Evolutionary conservation across 2,329 filamentous ascomycete genomes (phyloP).

Genomic region (Beauveria varroae): DNA sequence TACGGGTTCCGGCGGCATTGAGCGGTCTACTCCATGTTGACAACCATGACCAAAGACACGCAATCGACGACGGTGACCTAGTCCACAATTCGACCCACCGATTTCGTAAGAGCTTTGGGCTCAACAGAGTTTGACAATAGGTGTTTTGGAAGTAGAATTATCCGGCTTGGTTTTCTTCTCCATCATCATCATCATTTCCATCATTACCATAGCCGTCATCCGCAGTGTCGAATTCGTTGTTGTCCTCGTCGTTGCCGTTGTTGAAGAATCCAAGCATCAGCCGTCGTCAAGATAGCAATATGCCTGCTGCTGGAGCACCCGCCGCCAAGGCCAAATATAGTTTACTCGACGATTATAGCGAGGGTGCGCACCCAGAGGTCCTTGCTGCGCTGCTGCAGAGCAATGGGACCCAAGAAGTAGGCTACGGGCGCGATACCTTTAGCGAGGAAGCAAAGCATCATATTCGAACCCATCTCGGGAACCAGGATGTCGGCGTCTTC

Average conservation of each 20-base stretch:
- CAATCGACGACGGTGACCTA: not conserved
- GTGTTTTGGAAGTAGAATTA: not conserved
- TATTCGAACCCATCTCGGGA: constrained; percentile 31
- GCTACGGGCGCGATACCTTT: constrained; percentile 40
- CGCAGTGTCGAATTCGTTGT: not conserved
- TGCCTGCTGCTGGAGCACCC: constrained; percentile 11
- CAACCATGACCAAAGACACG: not conserved
- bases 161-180: not conserved
- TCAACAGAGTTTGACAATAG: not conserved
- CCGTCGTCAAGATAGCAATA: not conserved
- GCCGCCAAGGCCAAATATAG: constrained; percentile 27
- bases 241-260: not conserved
- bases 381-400: constrained; percentile 37
- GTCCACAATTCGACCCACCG: constrained; percentile 12
- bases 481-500: constrained; percentile 36
- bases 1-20: constrained; percentile 11
- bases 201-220: not conserved
- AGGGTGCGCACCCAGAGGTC: constrained; percentile 42
- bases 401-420: constrained; percentile 37
- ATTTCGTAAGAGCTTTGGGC: constrained; percentile 9
- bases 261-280: not conserved
- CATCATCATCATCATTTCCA: not conserved
- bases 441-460: constrained; percentile 32
- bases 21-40: constrained; percentile 8
- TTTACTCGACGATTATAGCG: constrained; percentile 44